Base-by-base conservation (phyloP, 805 yeast genomes). In the Ogataea methanolica region DNA sequence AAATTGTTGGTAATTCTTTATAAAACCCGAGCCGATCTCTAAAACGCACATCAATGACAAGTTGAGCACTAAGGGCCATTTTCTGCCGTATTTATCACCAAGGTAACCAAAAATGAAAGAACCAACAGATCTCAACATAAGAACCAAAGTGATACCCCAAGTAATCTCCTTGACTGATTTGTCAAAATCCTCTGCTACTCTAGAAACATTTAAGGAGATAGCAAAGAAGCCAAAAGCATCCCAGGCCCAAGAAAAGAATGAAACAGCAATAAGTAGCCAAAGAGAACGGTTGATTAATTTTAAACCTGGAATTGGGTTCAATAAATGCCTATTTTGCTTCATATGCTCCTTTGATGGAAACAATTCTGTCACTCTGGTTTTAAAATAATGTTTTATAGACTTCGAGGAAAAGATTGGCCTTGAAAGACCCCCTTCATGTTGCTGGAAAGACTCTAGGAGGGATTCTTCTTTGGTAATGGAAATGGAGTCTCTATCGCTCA, bases 51-150 rank as follows among this genome's bases (percentile, higher is more conserved):
- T 72, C 33, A 76, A 64, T 2, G 54, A 33, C 56, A 80, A 62
- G 60, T 78, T 78, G 21, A 68, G 42, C 43, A 74, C 70, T 51
- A 76, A 71, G 0, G 87, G 85, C 73, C 76, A 75, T 58, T 78
- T 80, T 58, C 86, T 68, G 36, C 87, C 87, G 52, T 75, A 74
- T 53, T 74, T 70, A 61, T 82, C 88, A 57, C 83, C 80, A 51
- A 76, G 61, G 48, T 69, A 68, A 44, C 87, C 87, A 56, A 82
- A 81, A n/a, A 76, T 58, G 33, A 80, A 56, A 8, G 85, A 85
- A 49, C 88, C 88, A 22, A 82, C 78, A 3, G 86, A 76, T 66
- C 88, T 72, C 52, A 82, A 70, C 88, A 82, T 82, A 36, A 82
- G 72, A 41, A 82, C 87, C 51, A 82, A 68, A 1, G 88, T 82